Conservation (phyloP, 805 yeast genomes). For the Metschnikowia cubensis region DNA sequence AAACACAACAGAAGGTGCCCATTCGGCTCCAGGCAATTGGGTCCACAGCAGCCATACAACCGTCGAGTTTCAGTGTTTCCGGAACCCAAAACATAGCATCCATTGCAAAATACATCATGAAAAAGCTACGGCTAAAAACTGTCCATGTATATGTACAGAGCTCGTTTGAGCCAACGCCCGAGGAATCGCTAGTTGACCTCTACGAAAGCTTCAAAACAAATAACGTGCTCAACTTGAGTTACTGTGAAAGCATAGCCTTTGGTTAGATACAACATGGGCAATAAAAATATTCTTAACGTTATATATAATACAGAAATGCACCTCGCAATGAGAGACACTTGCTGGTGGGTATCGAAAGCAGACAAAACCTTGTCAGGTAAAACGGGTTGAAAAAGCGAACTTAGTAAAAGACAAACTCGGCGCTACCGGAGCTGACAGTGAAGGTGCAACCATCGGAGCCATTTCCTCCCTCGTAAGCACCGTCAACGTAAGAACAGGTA, state of each 20-base stretch:
- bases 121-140: conserved; percentile 11
- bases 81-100: conserved; percentile 45
- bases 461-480: conserved; percentile 17
- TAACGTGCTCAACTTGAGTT: conserved; percentile 35
- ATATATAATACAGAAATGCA: conserved; percentile 4
- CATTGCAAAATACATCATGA: conserved; percentile 39
- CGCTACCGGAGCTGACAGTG: conserved; percentile 16
- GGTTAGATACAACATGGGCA: conserved; percentile 19
- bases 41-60: conserved; percentile 47
- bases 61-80: conserved; percentile 48
- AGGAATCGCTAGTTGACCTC: conserved; percentile 34
- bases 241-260: conserved; percentile 39
- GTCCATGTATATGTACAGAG: conserved; percentile 36
- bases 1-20: conserved; percentile 31
- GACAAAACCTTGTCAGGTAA: background rate
- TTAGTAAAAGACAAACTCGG: conserved; percentile 19
- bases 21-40: conserved; percentile 61
- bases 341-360: conserved; percentile 13
- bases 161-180: conserved; percentile 41
- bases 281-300: background rate
- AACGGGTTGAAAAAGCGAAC: background rate
- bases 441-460: conserved; percentile 20
- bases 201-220: conserved; percentile 27
- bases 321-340: background rate
- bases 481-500: conserved; percentile 16